Percentiles rank a stretch among this genome's conserved stretches.
phyloP scores from a whole-genome alignment of 164 flowering plant species.

The Protea cynaroides region DNA sequence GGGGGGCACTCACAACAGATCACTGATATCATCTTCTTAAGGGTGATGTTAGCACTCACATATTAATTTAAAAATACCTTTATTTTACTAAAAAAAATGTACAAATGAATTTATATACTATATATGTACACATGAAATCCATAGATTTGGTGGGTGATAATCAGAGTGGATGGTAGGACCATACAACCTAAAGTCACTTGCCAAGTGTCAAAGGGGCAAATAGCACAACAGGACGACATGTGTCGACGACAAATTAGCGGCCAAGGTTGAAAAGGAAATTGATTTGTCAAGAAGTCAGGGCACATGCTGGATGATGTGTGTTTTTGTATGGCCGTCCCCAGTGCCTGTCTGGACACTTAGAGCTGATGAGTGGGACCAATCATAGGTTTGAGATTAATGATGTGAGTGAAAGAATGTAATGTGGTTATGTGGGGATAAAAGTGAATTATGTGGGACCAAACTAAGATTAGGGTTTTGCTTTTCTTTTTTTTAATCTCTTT shows the following conservation, averaged over 20 bases:
- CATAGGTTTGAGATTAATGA: conserved; percentile 12
- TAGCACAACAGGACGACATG: conserved; percentile 22
- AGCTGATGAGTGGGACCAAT: conserved; percentile 27
- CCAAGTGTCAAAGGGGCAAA: conserved; percentile 10
- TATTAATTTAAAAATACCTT: too few species aligned
- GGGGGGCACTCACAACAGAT: too few species aligned
- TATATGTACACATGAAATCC: too few species aligned
- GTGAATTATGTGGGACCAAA: not conserved
- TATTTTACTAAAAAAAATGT: too few species aligned
- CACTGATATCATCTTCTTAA: too few species aligned
- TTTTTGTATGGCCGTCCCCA: not conserved
- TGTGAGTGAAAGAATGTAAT: not conserved
- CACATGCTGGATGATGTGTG: conserved; percentile 32
- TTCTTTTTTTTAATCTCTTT: not conserved
- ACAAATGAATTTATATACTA: not conserved
- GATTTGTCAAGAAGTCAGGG: conserved; percentile 35
- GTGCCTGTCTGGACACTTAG: conserved; percentile 3
- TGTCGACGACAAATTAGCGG: conserved; percentile 16
- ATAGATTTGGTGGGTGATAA: not conserved
- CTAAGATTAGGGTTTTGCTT: not conserved
- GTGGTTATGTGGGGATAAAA: too few species aligned
- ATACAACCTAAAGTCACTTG: too few species aligned
- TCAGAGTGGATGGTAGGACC: too few species aligned
- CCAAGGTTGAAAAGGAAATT: conserved; percentile 13
- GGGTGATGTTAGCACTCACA: too few species aligned